phyloP scores from a whole-genome alignment of 2,329 filamentous ascomycete species.

The Pyrenochaeta sp. region DNA sequence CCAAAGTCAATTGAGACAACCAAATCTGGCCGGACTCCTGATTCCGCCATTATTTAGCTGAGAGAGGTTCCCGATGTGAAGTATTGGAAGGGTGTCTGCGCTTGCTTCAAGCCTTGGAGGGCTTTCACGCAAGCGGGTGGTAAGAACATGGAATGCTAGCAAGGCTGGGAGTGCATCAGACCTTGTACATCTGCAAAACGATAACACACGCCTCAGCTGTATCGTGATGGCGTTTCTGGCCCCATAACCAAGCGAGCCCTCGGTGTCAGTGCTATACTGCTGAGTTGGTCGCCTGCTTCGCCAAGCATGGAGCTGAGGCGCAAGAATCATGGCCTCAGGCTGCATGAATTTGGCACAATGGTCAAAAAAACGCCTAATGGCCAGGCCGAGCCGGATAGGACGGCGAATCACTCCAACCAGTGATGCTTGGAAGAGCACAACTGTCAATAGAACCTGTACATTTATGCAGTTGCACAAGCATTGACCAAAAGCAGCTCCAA shows the following conservation, averaged over 20 bases:
- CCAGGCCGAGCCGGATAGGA: too few species aligned
- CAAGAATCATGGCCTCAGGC: not conserved
- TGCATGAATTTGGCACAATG: not conserved
- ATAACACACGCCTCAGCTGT: too few species aligned
- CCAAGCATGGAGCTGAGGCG: not conserved
- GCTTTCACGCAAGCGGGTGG: not conserved
- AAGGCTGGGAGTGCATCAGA: not conserved
- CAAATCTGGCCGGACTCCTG: slow-evolving; percentile 34
- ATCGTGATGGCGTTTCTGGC: too few species aligned
- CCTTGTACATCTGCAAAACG: not conserved
- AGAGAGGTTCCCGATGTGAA: not conserved
- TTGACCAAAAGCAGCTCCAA: not conserved
- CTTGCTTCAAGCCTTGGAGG: not conserved
- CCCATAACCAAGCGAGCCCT: not conserved
- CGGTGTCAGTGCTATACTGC: not conserved
- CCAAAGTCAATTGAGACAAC: slow-evolving; percentile 43
- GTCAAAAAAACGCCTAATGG: too few species aligned
- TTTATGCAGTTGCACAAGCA: not conserved
- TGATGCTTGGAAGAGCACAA: too few species aligned
- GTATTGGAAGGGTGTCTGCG: not conserved
- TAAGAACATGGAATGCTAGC: not conserved
- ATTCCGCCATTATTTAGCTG: not conserved
- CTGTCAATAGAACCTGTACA: too few species aligned
- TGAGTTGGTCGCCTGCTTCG: not conserved
- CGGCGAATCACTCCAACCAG: too few species aligned